phyloP scores from a whole-genome alignment of 768 basidiomycete genomes.

The Neoboletus subvelutipes region DNA sequence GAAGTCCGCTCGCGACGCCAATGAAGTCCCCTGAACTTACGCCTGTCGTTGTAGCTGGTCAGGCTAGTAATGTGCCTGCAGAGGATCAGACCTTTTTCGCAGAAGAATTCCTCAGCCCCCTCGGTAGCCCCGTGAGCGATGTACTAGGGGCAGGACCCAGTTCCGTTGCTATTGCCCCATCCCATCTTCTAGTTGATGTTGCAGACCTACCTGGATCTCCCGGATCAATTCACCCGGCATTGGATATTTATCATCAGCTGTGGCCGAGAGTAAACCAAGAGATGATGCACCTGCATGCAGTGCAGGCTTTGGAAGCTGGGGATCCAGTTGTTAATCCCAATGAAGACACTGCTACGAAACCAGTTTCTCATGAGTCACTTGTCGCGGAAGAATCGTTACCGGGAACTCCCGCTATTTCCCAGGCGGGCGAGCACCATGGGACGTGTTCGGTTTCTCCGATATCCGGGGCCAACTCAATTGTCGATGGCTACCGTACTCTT shows the following conservation, averaged over 20 bases:
- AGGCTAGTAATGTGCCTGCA: not conserved
- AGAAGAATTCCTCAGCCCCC: slow-evolving; percentile 29
- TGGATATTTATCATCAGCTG: slow-evolving; percentile 26
- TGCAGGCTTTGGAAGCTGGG: slow-evolving; percentile 1
- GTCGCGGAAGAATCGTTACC: slow-evolving; percentile 32
- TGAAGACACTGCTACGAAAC: not conserved
- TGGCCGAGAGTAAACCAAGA: slow-evolving; percentile 41
- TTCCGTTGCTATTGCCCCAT: not conserved
- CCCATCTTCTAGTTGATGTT: slow-evolving; percentile 13
- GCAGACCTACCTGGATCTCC: slow-evolving; percentile 9
- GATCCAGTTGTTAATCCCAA: not conserved
- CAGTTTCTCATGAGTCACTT: slow-evolving; percentile 25
- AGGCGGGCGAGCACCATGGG: not conserved
- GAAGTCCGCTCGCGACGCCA: not conserved
- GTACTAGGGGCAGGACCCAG: not conserved
- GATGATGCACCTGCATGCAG: slow-evolving; percentile 33
- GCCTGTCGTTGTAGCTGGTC: not conserved
- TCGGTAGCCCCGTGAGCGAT: slow-evolving; percentile 17
- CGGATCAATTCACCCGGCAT: slow-evolving; percentile 1
- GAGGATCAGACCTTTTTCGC: slow-evolving; percentile 2
- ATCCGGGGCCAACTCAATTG: slow-evolving; percentile 26
- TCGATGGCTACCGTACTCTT: slow-evolving; percentile 30
- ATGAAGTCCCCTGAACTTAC: not conserved
- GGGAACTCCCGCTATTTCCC: slow-evolving; percentile 23
- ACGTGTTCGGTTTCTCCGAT: slow-evolving; percentile 4